Evolutionary conservation across 2,329 filamentous ascomycete species (phyloP).

Genomic region (Lachnellula suecica): DNA sequence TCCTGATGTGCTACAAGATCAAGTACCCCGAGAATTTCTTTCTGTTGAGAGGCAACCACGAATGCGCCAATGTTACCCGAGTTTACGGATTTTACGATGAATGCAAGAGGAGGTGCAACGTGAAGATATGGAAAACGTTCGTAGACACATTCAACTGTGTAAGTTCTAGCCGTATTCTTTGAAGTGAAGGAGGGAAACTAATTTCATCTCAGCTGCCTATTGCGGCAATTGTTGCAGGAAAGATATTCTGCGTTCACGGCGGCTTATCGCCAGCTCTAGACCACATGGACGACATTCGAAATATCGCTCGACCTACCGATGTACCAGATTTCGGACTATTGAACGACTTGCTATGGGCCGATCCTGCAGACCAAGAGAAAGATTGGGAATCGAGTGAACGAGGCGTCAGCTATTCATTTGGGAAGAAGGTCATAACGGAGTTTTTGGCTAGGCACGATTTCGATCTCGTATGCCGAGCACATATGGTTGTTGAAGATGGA

Average conservation of each 20-base stretch:
- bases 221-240: conserved; percentile 92
- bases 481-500: conserved; percentile 99
- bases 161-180: no score
- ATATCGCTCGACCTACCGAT: conserved; percentile 93
- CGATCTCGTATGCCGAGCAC: conserved; percentile 92
- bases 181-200: no score
- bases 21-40: conserved; percentile 99
- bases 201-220: conserved; percentile 64
- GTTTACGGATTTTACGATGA: conserved; percentile 99
- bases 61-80: conserved; percentile 92
- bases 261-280: conserved; percentile 87
- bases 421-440: conserved; percentile 96
- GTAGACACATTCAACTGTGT: conserved; percentile 90
- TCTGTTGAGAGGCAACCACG: conserved; percentile 89
- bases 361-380: conserved; percentile 95
- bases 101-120: conserved; percentile 93
- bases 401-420: conserved; percentile 97
- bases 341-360: conserved; percentile 95
- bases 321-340: conserved; percentile 95
- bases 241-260: conserved; percentile 97
- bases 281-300: conserved; percentile 98
- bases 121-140: conserved; percentile 98
- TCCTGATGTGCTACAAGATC: conserved; percentile 94
- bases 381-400: conserved; percentile 98
- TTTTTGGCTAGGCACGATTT: conserved; percentile 95